Conservation (phyloP, 768 basidiomycete species). For the Mycena epipterygia region DNA sequence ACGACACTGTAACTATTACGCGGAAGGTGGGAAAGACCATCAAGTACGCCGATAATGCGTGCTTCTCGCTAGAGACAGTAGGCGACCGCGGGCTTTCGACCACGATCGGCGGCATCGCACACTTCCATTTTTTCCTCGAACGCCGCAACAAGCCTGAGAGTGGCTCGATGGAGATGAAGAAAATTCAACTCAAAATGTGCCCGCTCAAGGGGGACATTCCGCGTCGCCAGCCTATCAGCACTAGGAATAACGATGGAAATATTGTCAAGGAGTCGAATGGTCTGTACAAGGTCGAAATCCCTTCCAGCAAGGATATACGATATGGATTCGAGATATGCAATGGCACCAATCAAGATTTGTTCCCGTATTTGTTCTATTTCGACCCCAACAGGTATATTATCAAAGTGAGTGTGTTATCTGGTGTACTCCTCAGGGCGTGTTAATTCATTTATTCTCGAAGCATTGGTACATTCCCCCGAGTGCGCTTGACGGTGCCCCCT, state of each 20-base stretch:
- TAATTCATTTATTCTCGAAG: neutral
- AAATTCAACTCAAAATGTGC: too few species aligned
- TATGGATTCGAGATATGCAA: slow-evolving; percentile 16
- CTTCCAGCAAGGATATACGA: too few species aligned
- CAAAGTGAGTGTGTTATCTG: neutral
- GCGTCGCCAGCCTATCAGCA: neutral
- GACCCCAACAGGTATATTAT: slow-evolving; percentile 3
- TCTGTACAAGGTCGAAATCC: too few species aligned
- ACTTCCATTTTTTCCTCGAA: slow-evolving; percentile 12
- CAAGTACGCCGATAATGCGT: too few species aligned
- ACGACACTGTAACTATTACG: too few species aligned
- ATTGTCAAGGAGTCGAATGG: too few species aligned
- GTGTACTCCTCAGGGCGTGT: neutral
- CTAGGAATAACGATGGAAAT: neutral
- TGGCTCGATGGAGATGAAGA: neutral
- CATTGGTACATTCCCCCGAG: neutral
- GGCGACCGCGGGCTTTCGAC: too few species aligned
- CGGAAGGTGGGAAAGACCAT: too few species aligned
- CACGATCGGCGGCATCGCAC: neutral
- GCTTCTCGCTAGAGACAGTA: neutral
- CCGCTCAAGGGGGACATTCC: neutral
- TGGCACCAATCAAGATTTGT: neutral
- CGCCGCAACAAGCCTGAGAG: neutral
- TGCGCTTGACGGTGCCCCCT: neutral
- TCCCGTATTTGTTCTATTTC: slow-evolving; percentile 18